phyloP scores from a whole-genome alignment of 495 filamentous ascomycete genomes.

The Astrothelium macrocarpum region DNA sequence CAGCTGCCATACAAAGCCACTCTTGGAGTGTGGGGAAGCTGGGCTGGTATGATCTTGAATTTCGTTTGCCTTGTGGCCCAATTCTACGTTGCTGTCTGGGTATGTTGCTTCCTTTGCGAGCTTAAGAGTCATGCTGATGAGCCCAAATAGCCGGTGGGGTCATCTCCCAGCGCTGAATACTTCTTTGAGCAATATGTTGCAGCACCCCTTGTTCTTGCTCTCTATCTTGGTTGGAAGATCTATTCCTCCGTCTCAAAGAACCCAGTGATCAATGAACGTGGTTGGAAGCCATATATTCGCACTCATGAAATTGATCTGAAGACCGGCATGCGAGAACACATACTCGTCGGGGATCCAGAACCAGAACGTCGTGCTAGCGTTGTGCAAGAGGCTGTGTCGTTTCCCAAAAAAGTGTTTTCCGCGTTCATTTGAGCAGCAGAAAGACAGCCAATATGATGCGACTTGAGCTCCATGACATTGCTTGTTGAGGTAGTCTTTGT shows the following conservation, averaged over 20 bases:
- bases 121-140: neutral
- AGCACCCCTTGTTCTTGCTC: constrained; percentile 17
- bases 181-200: constrained; percentile 27
- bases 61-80: constrained; percentile 53
- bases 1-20: constrained; percentile 63
- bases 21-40: constrained; percentile 59
- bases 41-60: constrained; percentile 50
- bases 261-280: constrained; percentile 10
- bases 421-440: neutral
- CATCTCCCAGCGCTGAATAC: constrained; percentile 14
- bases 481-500: neutral
- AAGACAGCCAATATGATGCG: neutral
- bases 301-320: constrained; percentile 23
- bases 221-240: constrained; percentile 23
- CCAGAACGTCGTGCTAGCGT: neutral
- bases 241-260: constrained; percentile 12
- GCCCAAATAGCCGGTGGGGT: constrained; percentile 16
- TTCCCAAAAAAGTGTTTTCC: neutral
- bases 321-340: constrained; percentile 21
- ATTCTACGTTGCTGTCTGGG: constrained; percentile 46
- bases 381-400: neutral
- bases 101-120: neutral
- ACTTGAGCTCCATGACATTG: neutral
- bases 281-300: constrained; percentile 12
- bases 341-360: neutral